These are phyloP conservation scores for Plasmodium gonderi DNA, from an alignment of 169 alveolate species.

Conservation along the genomic window DNA sequence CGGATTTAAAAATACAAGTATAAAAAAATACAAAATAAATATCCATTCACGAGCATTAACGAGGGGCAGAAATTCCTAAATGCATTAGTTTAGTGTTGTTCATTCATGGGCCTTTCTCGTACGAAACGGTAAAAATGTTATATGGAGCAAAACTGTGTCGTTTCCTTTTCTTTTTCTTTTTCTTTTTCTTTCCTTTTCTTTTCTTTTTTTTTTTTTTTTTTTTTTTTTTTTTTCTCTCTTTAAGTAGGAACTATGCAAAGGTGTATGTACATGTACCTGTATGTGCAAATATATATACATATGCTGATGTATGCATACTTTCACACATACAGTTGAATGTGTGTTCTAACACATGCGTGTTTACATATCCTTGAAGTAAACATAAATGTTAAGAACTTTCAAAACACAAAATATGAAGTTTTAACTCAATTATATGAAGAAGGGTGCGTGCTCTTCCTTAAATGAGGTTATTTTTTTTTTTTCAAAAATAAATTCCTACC, in stretches of 20 bases:
- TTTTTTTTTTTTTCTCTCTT: not conserved
- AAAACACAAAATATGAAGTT: not conserved
- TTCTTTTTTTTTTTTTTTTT: not conserved
- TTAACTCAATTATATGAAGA: no score
- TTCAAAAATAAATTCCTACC: not conserved
- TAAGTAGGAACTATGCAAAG: not conserved
- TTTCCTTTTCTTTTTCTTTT: not conserved
- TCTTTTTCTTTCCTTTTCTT: not conserved
- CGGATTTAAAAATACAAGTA: no score
- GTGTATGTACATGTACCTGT: conserved; percentile 1
- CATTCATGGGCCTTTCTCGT: not conserved
- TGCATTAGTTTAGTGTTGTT: not conserved
- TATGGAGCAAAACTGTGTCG: not conserved
- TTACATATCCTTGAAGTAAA: not conserved
- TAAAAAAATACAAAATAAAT: not conserved
- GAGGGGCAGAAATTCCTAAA: not conserved
- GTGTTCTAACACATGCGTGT: not conserved
- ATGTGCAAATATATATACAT: not conserved
- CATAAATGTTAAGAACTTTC: not conserved
- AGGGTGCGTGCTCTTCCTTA: not conserved
- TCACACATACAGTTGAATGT: not conserved
- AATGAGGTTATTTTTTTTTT: not conserved
- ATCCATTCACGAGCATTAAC: not conserved
- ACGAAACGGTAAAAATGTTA: not conserved
- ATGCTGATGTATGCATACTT: not conserved